phyloP scores from a whole-genome alignment of 2,329 filamentous ascomycete species.

The Xylariaceae sp. region DNA sequence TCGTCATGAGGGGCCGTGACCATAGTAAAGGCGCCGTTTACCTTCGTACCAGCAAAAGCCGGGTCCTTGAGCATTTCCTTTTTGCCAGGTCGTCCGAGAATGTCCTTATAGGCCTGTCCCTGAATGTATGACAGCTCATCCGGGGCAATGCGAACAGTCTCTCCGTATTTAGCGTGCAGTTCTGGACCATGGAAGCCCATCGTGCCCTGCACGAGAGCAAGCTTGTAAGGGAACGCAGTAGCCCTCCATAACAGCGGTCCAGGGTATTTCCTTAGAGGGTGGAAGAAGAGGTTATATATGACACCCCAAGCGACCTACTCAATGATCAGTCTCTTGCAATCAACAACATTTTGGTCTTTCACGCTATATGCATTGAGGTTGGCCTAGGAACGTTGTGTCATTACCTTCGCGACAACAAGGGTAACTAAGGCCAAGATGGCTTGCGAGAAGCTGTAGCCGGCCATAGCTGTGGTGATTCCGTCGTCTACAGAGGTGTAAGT shows the following conservation, averaged over 20 bases:
- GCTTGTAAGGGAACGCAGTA: not conserved
- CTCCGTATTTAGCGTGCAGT: conserved; percentile 1
- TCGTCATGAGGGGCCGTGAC: conserved; percentile 1
- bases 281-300: conserved; percentile 2
- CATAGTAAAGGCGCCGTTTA: not conserved
- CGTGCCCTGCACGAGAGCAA: not conserved
- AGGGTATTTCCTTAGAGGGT: not conserved
- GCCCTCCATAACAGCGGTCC: not conserved
- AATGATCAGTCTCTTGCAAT: not conserved
- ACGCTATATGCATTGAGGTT: not conserved
- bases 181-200: not conserved
- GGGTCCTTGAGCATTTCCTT: not conserved
- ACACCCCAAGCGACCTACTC: not conserved
- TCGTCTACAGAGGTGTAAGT: too few relatives aligned
- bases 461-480: too few relatives aligned
- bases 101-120: not conserved
- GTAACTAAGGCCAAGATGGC: not conserved
- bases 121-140: not conserved
- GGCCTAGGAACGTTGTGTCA: not conserved
- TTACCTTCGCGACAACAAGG: not conserved
- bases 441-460: not conserved
- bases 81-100: not conserved
- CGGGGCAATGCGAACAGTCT: conserved; percentile 1
- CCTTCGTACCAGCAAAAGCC: not conserved
- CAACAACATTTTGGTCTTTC: not conserved